A percentile compares a stretch with the other conserved stretches of the same genome.
Conservation (phyloP, 768 basidiomycete species). For the Pleurotus giganteus region DNA sequence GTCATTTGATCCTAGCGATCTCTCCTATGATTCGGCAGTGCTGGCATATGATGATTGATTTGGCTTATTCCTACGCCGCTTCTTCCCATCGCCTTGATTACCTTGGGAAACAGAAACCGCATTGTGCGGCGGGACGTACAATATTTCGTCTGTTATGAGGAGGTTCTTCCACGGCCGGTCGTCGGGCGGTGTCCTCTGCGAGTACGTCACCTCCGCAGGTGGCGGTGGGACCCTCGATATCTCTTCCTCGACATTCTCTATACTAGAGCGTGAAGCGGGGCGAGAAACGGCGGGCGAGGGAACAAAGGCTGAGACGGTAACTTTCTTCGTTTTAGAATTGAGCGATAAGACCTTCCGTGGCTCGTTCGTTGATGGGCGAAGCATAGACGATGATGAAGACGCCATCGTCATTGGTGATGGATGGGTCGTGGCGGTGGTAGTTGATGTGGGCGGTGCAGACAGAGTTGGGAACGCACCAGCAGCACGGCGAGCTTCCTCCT, state of each 20-base stretch:
- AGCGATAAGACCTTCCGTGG: constrained; percentile 63
- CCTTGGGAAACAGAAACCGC: not conserved
- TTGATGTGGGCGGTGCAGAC: constrained; percentile 14
- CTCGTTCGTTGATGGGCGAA: constrained; percentile 25
- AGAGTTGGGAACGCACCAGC: constrained; percentile 66
- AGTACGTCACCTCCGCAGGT: constrained; percentile 32
- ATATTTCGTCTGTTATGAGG: constrained; percentile 24
- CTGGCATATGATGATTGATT: not conserved
- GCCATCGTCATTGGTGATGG: not conserved
- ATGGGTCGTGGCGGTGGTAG: not conserved
- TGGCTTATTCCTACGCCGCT: constrained; percentile 11
- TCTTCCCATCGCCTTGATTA: constrained; percentile 1
- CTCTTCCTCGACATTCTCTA: constrained; percentile 29
- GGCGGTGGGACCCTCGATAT: constrained; percentile 39
- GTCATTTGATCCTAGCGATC: constrained; percentile 6
- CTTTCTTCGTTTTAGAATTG: constrained; percentile 46
- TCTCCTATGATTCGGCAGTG: not conserved
- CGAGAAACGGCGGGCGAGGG: constrained; percentile 36
- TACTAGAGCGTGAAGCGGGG: constrained; percentile 29
- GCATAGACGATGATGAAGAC: constrained; percentile 14
- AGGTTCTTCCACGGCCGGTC: constrained; percentile 45
- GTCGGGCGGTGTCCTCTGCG: constrained; percentile 23
- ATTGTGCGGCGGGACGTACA: constrained; percentile 31
- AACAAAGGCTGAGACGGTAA: constrained; percentile 53
- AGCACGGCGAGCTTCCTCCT: constrained; percentile 46